Evolutionary conservation across 306 rosid genomes (phyloP).

Genomic region (Malus fusca): DNA sequence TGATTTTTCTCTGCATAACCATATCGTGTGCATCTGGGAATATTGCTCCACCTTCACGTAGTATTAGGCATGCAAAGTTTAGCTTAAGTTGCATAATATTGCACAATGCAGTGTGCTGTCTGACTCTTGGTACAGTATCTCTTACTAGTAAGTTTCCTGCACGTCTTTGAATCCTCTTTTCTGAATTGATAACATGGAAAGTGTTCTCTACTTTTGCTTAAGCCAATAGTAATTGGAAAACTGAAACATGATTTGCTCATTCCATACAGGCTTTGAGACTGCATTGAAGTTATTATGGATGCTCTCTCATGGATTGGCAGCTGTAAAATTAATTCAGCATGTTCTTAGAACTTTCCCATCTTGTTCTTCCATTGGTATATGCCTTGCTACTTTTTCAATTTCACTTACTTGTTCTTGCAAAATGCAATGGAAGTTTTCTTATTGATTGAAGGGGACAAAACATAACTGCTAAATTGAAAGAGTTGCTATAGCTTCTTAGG

Average conservation of each 20-base stretch:
- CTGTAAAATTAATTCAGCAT: constrained; percentile 66
- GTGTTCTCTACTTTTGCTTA: constrained; percentile 2
- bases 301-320: constrained; percentile 72
- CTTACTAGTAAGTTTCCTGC: constrained; percentile 42
- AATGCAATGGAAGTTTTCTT: not conserved
- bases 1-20: constrained; percentile 41
- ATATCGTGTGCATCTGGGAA: constrained; percentile 13
- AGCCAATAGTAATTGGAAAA: not conserved
- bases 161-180: not conserved
- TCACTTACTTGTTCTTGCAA: not conserved
- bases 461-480: not conserved
- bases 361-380: constrained; percentile 88
- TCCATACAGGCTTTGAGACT: constrained; percentile 42
- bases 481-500: not conserved
- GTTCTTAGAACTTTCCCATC: constrained; percentile 68
- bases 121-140: constrained; percentile 40
- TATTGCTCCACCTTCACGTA: not conserved
- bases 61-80: constrained; percentile 37
- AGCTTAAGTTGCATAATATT: constrained; percentile 38
- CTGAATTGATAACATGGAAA: not conserved
- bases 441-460: not conserved
- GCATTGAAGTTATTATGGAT: constrained; percentile 60
- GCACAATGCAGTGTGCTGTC: constrained; percentile 34
- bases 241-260: constrained; percentile 1
- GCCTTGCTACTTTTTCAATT: not conserved